These are phyloP conservation scores for Exophiala aquamarina DNA, from an alignment of 2,329 filamentous ascomycete species.

Conservation along the genomic window DNA sequence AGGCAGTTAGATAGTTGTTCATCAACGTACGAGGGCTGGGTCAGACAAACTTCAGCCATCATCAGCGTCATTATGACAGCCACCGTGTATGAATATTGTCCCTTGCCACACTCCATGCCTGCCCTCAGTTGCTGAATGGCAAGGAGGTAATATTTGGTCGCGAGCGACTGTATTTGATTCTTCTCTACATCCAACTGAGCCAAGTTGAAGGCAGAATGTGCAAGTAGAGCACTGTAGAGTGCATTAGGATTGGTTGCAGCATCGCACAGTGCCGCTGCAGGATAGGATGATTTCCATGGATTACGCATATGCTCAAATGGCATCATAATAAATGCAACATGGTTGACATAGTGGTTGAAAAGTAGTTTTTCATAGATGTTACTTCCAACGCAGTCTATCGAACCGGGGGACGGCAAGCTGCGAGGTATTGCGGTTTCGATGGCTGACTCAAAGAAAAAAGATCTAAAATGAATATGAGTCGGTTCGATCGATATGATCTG, in stretches of 20 bases:
- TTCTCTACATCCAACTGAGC: conserved; percentile 4
- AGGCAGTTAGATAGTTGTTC: conserved; percentile 5
- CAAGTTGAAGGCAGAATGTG: conserved; percentile 13
- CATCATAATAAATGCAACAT: conserved; percentile 26
- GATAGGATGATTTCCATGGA: conserved; percentile 25
- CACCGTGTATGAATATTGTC: neutral
- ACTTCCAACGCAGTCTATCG: too few relatives aligned
- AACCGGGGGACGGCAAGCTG: too few relatives aligned
- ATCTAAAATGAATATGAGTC: conserved; percentile 1
- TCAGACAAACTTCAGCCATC: conserved; percentile 6
- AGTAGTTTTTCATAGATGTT: conserved; percentile 1
- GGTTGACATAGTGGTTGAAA: conserved; percentile 24
- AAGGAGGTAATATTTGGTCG: conserved; percentile 7
- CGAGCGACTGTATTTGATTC: too few relatives aligned
- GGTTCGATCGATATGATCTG: neutral
- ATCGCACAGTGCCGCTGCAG: conserved; percentile 17
- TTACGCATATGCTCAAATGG: conserved; percentile 26
- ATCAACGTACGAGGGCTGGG: neutral
- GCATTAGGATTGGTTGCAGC: conserved; percentile 3
- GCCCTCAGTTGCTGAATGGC: conserved; percentile 5
- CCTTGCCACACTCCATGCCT: neutral
- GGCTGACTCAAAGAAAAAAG: neutral
- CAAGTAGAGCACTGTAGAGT: conserved; percentile 8
- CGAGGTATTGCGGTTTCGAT: too few relatives aligned
- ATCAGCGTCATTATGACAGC: conserved; percentile 12